These are phyloP conservation scores for Cichorium intybus DNA, from an alignment of 140 eudicot species.

Conservation along the genomic window DNA sequence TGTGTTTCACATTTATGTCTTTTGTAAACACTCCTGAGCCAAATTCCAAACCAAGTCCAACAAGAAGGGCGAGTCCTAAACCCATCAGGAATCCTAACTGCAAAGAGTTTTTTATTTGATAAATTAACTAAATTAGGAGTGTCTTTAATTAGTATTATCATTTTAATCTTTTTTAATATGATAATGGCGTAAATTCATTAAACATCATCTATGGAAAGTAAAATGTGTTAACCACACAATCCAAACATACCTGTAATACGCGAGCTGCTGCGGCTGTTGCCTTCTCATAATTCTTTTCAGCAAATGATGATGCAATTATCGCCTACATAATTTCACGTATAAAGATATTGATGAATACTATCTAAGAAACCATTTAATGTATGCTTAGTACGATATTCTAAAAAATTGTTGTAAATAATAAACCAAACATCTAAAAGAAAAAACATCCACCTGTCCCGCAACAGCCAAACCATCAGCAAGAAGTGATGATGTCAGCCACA, in stretches of 20 bases:
- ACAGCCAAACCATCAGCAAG: conserved; percentile 92
- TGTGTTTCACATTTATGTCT: conserved; percentile 49
- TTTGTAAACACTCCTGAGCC: conserved; percentile 62
- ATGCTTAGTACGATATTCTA: no score
- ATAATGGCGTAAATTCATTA: no score
- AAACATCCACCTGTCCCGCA: conserved; percentile 68
- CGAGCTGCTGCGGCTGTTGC: conserved; percentile 63
- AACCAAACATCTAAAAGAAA: not conserved
- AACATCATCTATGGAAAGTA: no score
- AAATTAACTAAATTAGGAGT: not conserved
- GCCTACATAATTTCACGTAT: conserved; percentile 38
- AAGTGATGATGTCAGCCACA: conserved; percentile 90
- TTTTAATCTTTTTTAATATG: no score
- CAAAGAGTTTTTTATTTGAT: not conserved
- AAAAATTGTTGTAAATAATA: not conserved
- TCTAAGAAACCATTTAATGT: no score
- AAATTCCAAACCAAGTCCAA: conserved; percentile 67
- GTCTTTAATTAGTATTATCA: not conserved
- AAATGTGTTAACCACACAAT: not conserved
- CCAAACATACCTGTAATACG: conserved; percentile 55
- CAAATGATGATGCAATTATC: conserved; percentile 77
- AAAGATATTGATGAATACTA: not conserved
- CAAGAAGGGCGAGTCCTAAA: no score
- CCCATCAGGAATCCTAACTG: conserved; percentile 84
- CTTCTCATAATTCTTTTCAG: conserved; percentile 69